A percentile compares a stretch with the other conserved stretches of the same genome.
Evolutionary conservation across 176 grass and related monocot species (phyloP).

Genomic region (Ensete glaucum): DNA sequence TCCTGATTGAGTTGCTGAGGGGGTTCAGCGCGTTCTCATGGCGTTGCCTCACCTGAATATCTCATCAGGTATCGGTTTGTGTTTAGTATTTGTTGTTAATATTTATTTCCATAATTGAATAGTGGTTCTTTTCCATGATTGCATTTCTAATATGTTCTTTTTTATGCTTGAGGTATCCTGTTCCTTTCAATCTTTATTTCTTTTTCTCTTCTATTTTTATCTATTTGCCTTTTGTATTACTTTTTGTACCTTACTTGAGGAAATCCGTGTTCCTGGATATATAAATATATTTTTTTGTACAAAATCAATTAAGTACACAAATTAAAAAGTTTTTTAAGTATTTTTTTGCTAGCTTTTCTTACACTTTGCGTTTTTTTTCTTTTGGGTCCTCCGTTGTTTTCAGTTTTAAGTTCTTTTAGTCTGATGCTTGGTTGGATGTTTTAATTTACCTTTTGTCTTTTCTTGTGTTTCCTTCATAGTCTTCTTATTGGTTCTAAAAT

Average conservation of each 20-base stretch:
- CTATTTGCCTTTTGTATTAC: neutral
- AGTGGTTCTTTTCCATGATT: neutral
- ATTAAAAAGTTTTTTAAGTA: no score
- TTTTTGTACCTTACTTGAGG: neutral
- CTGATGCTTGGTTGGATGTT: no score
- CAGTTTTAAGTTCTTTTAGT: no score
- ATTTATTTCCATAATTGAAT: neutral
- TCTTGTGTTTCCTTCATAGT: no score
- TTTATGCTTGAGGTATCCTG: neutral
- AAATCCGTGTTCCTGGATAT: neutral
- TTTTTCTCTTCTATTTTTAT: neutral
- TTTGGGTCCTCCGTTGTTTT: no score
- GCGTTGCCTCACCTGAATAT: neutral
- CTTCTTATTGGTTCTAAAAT: neutral
- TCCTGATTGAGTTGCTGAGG: neutral
- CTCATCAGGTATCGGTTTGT: neutral
- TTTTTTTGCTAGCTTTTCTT: no score
- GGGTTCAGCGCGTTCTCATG: neutral
- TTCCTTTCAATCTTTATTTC: neutral
- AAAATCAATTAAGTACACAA: no score
- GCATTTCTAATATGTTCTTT: neutral
- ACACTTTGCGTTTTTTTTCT: no score
- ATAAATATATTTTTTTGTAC: no score
- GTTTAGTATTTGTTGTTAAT: neutral
- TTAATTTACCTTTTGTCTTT: no score